Evolutionary conservation across 2,329 filamentous ascomycete species (phyloP), one percentile per base, ranked within the genome.

Genomic region (Onygenales sp.): DNA sequence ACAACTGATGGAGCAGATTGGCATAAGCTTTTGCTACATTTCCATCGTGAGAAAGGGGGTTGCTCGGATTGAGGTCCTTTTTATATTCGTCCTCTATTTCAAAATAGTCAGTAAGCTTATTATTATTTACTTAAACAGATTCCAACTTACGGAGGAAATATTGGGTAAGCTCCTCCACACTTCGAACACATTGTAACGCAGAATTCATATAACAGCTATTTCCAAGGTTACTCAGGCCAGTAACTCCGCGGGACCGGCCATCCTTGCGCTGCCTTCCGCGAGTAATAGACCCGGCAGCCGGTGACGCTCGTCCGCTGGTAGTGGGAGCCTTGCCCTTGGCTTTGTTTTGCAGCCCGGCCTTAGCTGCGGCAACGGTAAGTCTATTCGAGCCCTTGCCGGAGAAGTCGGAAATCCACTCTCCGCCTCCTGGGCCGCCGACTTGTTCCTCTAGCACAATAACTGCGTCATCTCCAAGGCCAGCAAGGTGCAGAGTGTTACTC

Each of bases 161-260:
- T 63, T 90, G 85, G 5, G 89, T 92, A 58, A 98, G 74, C 69
- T 98, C 93, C 65, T 95, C 89, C 0, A 96, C 90, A 61, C 89
- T 94, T 50, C 92, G 84, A 50, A 98, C 82, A 67, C 93, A 98
- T 67, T 98, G 93, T 52, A 97, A 76, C 8, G 93, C 93, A 21
- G 92, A 95, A 70, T 97, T 97, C 91, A 97, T 96, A 73, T 98
- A 98, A 72, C 93, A 98, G 0, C 93, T 97, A 64, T 98, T 98
- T 48, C 93, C 93, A 11, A 98, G 75, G 64, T 98, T 98, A 58
- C 82, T 83, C 51, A 98, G 75, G 36, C 93, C 93, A 43, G 91
- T 87, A 42, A 85, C 86, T 35, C 93, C 93, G 36, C 83, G 71
- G 10, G 82, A 81, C 57, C 84, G 83, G 8, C 87, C 87, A 41